Base-by-base conservation (phyloP, 2,329 filamentous ascomycete species). In the Calonectria pseudoturangicola region DNA sequence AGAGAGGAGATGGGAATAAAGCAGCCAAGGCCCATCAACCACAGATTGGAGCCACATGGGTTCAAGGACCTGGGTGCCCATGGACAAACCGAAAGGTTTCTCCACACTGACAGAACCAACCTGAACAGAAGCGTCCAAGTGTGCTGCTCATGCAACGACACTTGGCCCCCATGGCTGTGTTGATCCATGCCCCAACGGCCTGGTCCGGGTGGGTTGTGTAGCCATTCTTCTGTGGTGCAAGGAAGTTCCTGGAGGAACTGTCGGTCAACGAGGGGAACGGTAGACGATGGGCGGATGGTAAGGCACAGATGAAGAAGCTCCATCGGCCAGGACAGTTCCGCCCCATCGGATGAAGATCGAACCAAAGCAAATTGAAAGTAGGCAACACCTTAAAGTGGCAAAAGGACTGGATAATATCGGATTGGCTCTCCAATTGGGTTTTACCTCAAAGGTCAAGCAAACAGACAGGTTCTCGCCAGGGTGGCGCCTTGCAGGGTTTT, bases 171-270 rank as follows among this genome's bases (percentile, higher is more conserved):
- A 72, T 69, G 66, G 39, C 39, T 48, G 41, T 39, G 60, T 63
- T 73, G 67, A 65, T 65, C 66, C 71, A 70, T 73, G 66, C 66
- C 50, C 56, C 56, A 71, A 64, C 69, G 69, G 69, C 69, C 69
- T 71, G 56, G 64, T 71, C 69, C 56, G 69, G 48, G 56, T 39
- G 63, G 64, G 64, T 66, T 51, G 68, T 70, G 68, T 70, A 70
- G 60, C 60, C 68, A 70, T 65, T 47, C 25, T 30, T 56, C 13
- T 68, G 41, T 28, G 41, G 54, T 62, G 33, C 68, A 66, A 71
- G 68, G 68, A 56, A 66, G 50, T 36, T 66, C 68, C 62, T 58
- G 27, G 68, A 43, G 25, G 27, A 58, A 18, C 50, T 36, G 25
- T 18, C 54, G 56, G 47, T 39, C 30, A 63, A 63, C 54, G 66